Percentiles rank a stretch among this genome's conserved stretches.
Conservation (phyloP, 169 alveolate genomes). For the Miamiensis avidus region DNA sequence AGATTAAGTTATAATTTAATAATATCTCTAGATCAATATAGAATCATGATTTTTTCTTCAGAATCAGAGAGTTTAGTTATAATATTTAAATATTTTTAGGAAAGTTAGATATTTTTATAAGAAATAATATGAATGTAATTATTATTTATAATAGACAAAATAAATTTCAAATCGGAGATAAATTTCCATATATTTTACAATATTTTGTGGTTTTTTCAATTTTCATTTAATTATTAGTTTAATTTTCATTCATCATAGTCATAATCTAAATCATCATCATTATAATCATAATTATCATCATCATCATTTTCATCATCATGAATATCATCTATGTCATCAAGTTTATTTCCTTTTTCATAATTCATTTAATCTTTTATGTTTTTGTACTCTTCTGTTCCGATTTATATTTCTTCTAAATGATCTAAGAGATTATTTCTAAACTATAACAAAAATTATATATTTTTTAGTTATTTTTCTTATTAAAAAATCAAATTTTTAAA, state of each 20-base stretch:
- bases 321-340: neutral
- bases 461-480: too few species aligned
- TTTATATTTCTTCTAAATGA: neutral
- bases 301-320: neutral
- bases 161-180: neutral
- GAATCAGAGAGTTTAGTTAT: too few species aligned
- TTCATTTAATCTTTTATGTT: neutral
- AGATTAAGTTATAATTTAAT: too few species aligned
- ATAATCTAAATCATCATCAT: neutral
- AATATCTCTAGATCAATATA: too few species aligned
- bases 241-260: neutral
- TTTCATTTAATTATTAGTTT: too few species aligned
- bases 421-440: neutral
- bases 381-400: neutral
- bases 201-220: neutral
- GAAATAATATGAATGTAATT: too few species aligned
- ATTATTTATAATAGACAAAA: neutral
- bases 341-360: too few species aligned
- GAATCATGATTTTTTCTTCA: too few species aligned
- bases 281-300: neutral
- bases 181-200: neutral
- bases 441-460: neutral
- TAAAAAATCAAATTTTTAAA: neutral
- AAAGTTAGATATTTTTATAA: too few species aligned
- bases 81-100: too few species aligned